A percentile compares a stretch with the other conserved stretches of the same genome.
Conservation (phyloP, 1,139 yeast species). For the Geotrichum reessii region DNA sequence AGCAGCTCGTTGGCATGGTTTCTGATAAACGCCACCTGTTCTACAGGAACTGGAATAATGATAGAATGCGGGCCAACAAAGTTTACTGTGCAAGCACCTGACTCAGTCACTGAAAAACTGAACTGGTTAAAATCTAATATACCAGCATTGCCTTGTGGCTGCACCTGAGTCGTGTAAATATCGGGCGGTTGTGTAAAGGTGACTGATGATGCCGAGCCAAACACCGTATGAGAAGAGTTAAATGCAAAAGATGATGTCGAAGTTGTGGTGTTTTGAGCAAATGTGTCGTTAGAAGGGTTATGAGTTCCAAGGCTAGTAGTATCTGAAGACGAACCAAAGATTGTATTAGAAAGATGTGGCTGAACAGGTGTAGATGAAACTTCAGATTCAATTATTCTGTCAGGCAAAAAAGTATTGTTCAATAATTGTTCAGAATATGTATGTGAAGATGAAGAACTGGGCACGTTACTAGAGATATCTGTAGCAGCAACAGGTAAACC, state of each 20-base stretch:
- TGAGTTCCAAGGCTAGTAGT: background rate
- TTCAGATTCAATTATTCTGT: background rate
- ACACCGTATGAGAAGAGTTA: background rate
- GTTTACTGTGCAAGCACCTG: conserved; percentile 3
- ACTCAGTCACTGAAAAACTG: background rate
- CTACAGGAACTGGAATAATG: conserved; percentile 7
- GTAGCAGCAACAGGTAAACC: background rate
- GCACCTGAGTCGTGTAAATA: background rate
- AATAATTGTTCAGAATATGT: background rate
- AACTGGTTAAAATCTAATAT: conserved; percentile 3
- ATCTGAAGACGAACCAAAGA: background rate
- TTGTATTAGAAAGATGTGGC: background rate
- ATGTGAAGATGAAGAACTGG: background rate
- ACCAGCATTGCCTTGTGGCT: conserved; percentile 11
- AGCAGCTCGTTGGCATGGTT: conserved; percentile 15
- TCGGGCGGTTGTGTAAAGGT: background rate
- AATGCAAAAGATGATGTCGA: conserved; percentile 4
- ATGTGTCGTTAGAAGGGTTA: background rate
- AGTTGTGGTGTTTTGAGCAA: background rate
- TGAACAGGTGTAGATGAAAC: background rate
- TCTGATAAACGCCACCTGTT: conserved; percentile 13
- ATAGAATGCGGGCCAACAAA: conserved; percentile 3
- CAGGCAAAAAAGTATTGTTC: background rate
- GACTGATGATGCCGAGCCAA: background rate
- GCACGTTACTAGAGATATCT: background rate